Percentiles rank a stretch among this genome's conserved stretches.
These are phyloP conservation scores for Pseudotsuga menziesii DNA, from an alignment of 75 land plant genomes.

Conservation along the genomic window DNA sequence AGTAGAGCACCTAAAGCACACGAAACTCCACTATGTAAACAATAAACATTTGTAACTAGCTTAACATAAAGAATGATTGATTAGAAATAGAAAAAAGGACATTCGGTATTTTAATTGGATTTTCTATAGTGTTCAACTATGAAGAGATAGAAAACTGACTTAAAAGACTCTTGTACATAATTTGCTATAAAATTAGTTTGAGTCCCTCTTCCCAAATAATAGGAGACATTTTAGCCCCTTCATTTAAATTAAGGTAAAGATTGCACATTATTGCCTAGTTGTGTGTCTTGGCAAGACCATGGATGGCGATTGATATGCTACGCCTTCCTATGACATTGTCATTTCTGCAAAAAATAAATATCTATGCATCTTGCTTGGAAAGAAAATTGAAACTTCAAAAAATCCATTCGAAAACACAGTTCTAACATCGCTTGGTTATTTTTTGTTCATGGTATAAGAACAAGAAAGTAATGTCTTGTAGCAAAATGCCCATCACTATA, in stretches of 20 bases:
- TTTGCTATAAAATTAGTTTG: not conserved
- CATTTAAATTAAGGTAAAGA: too few species aligned
- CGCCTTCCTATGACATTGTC: slow-evolving; percentile 90
- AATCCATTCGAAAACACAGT: too few species aligned
- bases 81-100: not conserved
- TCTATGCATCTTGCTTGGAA: too few species aligned
- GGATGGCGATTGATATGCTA: slow-evolving; percentile 95
- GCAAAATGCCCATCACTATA: too few species aligned
- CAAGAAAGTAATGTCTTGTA: too few species aligned
- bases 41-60: not conserved
- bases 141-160: not conserved
- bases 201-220: not conserved
- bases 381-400: too few species aligned
- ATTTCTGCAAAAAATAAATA: slow-evolving; percentile 80
- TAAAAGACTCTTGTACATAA: not conserved
- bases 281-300: slow-evolving; percentile 89
- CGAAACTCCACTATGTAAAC: not conserved
- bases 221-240: not conserved
- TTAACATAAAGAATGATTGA: not conserved
- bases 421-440: too few species aligned
- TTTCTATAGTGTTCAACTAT: not conserved
- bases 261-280: slow-evolving; percentile 85
- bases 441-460: too few species aligned
- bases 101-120: too few species aligned
- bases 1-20: not conserved